Base-by-base conservation (phyloP, 202 grass and related monocot genomes). In the Alloteropsis angusta region DNA sequence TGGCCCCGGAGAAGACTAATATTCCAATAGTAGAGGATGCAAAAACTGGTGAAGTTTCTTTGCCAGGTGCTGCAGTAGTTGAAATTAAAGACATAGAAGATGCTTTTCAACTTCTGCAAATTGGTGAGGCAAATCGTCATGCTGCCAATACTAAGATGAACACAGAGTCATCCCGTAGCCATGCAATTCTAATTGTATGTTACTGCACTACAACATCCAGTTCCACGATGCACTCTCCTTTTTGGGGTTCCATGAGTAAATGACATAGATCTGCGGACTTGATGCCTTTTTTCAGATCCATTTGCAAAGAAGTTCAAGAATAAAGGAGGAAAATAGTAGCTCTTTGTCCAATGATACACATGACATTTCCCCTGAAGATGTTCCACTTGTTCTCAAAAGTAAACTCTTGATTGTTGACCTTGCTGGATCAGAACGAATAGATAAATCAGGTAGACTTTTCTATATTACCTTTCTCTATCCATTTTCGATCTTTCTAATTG, bases 161-260 rank as follows among this genome's bases (percentile, higher is more conserved):
- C 79, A 98, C 91, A 12, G 95, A 98, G 68, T 98, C 95, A 90
- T 98, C 95, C 89, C 89, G 95, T 75, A 98, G 95, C 64, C 95
- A 98, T 75, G 95, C 95, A 69, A 88, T 98, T 68, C 77, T 98
- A 78, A 81, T 90, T 85, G 94, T 97, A 83, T 60, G 91, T 80
- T 80, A 38, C 71, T 50, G 39, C 13, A 72, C 53, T 72, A 0
- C 60, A 78, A 48, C 42, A 47, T 39, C 65, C 39, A 36, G 78
- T 86, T 64, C 56, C 68, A 28, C 81, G 47, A 22, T 67, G 21
- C 45, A 62, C 30, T 75, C 1, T 50, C 63, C 3, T 55, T 68
- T 71, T 67, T 58, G 39, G 7, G 70, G 47, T 81, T 63, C 36
- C 26, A 65, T 43, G 42, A 41, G 63, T 56, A 43, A 75, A 75